Conservation (phyloP, 148 eudicot species). For the Heliosperma pusillum region DNA sequence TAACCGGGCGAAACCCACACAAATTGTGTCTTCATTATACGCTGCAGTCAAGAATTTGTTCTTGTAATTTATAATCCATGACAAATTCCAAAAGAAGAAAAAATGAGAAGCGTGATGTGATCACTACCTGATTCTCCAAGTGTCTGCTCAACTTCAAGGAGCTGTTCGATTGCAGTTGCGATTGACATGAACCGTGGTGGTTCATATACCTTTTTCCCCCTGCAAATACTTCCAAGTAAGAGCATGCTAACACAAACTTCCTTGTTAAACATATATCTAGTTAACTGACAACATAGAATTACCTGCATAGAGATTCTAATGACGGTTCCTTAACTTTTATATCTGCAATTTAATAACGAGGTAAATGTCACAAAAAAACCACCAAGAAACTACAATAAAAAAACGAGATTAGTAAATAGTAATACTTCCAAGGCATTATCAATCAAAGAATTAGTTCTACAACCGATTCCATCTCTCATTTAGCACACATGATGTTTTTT, state of each 20-base stretch:
- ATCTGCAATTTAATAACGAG: conserved; percentile 44
- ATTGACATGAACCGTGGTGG: conserved; percentile 90
- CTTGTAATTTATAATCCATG: neutral
- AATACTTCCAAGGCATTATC: neutral
- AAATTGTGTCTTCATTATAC: conserved; percentile 54
- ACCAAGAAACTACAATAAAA: neutral
- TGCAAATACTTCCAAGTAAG: conserved; percentile 24
- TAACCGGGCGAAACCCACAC: conserved; percentile 82
- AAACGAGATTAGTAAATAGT: neutral
- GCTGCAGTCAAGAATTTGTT: conserved; percentile 36
- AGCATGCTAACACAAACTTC: neutral
- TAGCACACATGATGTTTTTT: too few relatives aligned
- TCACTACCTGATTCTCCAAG: conserved; percentile 62
- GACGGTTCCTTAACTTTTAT: conserved; percentile 94
- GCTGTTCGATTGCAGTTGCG: conserved; percentile 80
- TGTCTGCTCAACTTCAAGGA: conserved; percentile 75
- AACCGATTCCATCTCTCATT: too few relatives aligned
- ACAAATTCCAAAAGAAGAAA: neutral
- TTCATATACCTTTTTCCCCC: conserved; percentile 87
- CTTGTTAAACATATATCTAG: neutral
- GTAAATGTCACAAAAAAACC: neutral
- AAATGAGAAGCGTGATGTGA: neutral
- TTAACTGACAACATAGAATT: conserved; percentile 17
- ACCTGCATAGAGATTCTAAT: conserved; percentile 90
- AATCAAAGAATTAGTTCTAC: neutral